Conservation (phyloP, 257 asterid species). For the Avicennia marina region DNA sequence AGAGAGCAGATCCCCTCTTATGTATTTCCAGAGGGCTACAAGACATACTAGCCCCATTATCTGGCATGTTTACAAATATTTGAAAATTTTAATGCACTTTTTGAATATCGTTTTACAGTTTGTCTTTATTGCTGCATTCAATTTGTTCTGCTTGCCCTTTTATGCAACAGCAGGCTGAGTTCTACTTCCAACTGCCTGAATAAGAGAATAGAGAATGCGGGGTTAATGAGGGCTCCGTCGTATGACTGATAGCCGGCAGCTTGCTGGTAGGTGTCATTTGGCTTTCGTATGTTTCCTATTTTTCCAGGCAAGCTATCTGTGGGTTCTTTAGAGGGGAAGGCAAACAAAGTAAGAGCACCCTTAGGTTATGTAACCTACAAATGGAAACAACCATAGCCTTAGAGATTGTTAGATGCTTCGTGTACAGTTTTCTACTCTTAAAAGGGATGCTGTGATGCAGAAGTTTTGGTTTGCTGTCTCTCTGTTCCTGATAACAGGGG, state of each 20-base stretch:
- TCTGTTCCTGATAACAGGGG: too few species aligned
- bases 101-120: slow-evolving; percentile 12
- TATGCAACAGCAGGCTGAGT: slow-evolving; percentile 46
- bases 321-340: too few species aligned
- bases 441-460: too few species aligned
- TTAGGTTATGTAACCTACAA: too few species aligned
- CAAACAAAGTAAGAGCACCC: too few species aligned
- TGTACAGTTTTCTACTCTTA: too few species aligned
- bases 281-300: too few species aligned
- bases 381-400: too few species aligned
- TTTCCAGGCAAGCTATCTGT: too few species aligned
- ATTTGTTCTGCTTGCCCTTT: slow-evolving; percentile 29
- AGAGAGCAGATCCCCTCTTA: slow-evolving; percentile 84
- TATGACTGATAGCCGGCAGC: slow-evolving; percentile 36
- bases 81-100: slow-evolving; percentile 21
- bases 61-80: slow-evolving; percentile 55
- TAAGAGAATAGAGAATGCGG: not conserved
- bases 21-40: slow-evolving; percentile 79
- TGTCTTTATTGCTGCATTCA: slow-evolving; percentile 42
- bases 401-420: too few species aligned
- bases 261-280: slow-evolving; percentile 45
- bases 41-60: slow-evolving; percentile 42
- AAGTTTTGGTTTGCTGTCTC: too few species aligned
- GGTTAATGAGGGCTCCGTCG: not conserved
- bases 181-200: slow-evolving; percentile 52